Base-by-base conservation (phyloP, 805 yeast genomes). In the Candida hispaniensis region DNA sequence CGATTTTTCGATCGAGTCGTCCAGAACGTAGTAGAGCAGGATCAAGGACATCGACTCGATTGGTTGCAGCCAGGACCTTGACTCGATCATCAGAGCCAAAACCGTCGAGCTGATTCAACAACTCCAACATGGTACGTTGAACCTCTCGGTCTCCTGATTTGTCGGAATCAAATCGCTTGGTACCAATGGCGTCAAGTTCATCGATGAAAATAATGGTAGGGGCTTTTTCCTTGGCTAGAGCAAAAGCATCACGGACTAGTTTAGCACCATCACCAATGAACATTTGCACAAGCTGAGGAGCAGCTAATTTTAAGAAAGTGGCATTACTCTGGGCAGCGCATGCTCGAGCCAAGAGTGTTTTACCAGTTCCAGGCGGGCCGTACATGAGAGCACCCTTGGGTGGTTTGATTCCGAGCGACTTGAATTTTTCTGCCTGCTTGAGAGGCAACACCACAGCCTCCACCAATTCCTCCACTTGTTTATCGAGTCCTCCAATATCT, bases 291-390 rank as follows among this genome's bases (percentile, higher is more conserved):
- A 91, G 73, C 60, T 91, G 98, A 6, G 98, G 95, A 21, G 97
- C 99, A 1, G 96, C 97, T 39, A 91, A 70, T 55, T 93, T 82
- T 55, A 91, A 67, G 57, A 91, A 91, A 0, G 98, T 91, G 10
- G 98, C 98, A 59, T 86, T 85, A 1, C 97, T 82, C 59, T 91
- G 97, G 38, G 96, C 95, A 14, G 99, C 99, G 63, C 96, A 93
- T 2, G 98, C 98, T 56, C 95, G 76, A 7, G 99, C 99, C 94
- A 91, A 85, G 48, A 91, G 69, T 18, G 98, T 91, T 64, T 91
- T 91, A 80, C 98, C 98, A 10, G 98, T 91, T 73, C 98, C 98
- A 19, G 98, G 98, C 32, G 98, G 98, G 54, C 98, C 98, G 59
- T 80, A 91, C 62, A 57, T 57, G 54, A 91, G 71, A 43, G 91